Evolutionary conservation across 1,139 yeast species (phyloP).

Genomic region (Suhomyces taliae): DNA sequence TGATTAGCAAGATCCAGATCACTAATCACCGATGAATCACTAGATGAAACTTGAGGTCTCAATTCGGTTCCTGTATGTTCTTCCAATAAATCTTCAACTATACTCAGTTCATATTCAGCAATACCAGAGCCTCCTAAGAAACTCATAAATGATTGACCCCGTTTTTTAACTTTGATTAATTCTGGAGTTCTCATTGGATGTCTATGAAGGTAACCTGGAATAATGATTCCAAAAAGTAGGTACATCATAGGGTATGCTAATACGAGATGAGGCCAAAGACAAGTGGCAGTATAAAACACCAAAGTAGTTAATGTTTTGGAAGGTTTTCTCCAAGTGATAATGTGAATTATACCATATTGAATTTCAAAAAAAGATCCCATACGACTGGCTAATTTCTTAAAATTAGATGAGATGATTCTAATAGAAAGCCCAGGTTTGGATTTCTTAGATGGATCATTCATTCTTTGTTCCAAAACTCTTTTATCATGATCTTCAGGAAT

Average conservation of each 20-base stretch:
- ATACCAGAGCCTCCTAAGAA: constrained; percentile 37
- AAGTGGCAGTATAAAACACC: constrained; percentile 55
- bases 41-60: constrained; percentile 12
- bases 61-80: constrained; percentile 16
- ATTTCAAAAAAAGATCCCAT: constrained; percentile 53
- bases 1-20: constrained; percentile 6
- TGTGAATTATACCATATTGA: constrained; percentile 55
- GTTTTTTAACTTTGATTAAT: constrained; percentile 41
- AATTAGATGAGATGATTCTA: constrained; percentile 47
- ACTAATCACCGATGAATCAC: constrained; percentile 9
- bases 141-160: constrained; percentile 59
- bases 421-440: constrained; percentile 53
- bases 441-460: constrained; percentile 46
- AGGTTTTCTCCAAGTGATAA: constrained; percentile 65
- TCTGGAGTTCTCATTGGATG: constrained; percentile 61
- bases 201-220: constrained; percentile 69
- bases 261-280: constrained; percentile 70
- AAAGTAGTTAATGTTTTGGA: constrained; percentile 54
- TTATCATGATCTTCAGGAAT: constrained; percentile 52
- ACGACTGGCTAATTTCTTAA: constrained; percentile 52
- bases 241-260: constrained; percentile 62
- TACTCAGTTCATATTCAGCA: constrained; percentile 36
- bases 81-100: constrained; percentile 37
- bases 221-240: constrained; percentile 57
- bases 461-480: constrained; percentile 41